phyloP scores from a whole-genome alignment of 371 early-diverging fungal species.

The Lichtheimia corymbifera region DNA sequence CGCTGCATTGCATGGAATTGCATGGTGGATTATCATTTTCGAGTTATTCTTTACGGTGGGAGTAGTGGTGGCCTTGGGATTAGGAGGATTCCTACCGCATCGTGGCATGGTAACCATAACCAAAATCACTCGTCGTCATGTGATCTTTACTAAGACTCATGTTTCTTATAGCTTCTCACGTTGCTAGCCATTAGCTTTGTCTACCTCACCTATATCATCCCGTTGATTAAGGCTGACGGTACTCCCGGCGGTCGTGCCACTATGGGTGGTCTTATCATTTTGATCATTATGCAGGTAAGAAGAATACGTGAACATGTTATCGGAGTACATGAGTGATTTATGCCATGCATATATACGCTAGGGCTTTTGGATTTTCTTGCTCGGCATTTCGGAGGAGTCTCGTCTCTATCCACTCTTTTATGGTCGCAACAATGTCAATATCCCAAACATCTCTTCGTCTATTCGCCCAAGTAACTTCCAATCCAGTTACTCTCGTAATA shows the following conservation, averaged over 20 bases:
- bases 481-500: constrained; percentile 3
- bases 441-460: constrained; percentile 8
- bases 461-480: constrained; percentile 21
- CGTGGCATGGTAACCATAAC: constrained; percentile 27
- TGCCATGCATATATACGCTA: not conserved
- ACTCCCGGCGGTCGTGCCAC: constrained; percentile 35
- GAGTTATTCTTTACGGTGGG: constrained; percentile 56
- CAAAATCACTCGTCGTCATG: not conserved
- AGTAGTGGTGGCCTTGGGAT: constrained; percentile 32
- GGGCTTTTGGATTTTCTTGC: constrained; percentile 68
- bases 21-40: constrained; percentile 67
- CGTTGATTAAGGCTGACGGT: constrained; percentile 13
- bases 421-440: constrained; percentile 19
- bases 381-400: constrained; percentile 72
- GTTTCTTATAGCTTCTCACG: constrained; percentile 46
- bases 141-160: not conserved
- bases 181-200: constrained; percentile 59
- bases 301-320: not conserved
- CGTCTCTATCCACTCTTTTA: constrained; percentile 49
- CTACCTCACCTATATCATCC: constrained; percentile 46
- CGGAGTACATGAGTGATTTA: constrained; percentile 3
- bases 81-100: constrained; percentile 24
- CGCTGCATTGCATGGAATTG: constrained; percentile 33
- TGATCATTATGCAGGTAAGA: constrained; percentile 57
- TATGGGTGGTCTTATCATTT: constrained; percentile 63